Base-by-base conservation (phyloP, 441 rosid genomes). In the Dalechampia spathulata region DNA sequence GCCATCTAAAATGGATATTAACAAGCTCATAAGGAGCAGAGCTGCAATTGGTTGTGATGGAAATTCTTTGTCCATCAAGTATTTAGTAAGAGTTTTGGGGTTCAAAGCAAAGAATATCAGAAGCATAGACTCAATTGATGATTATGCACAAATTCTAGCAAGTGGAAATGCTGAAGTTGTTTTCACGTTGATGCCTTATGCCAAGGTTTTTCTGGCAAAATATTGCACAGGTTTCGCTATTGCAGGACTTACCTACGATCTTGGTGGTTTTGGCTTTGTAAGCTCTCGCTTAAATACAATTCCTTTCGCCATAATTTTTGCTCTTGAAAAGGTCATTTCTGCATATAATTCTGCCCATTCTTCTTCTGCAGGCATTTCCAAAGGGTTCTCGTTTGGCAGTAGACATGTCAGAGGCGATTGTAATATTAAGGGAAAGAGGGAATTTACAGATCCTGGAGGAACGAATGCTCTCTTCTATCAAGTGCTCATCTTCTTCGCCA, bases 401-500 rank as follows among this genome's bases (percentile, higher is more conserved):
- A 30, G 55, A 30, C 16, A 32, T 50, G 55, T 50, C 55, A 11
- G n/a, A 50, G 45, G 44, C 62, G 26, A 64, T 64, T 45, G 19
- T 23, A 16, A 32, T 10, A 13, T 7, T 64, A 36, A 57, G 3
- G 15, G 37, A 49, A 34, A 36, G 19, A 3, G 53, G 49, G 13
- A 32, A 43, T 21, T 15, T 57, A 42, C 58, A 10, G 37, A 32
- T 14, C 3, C 9, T 45, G 34, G 59, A 44, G 13, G 63, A 51
- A 44, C 34, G 51, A 10, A 52, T 44, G 59, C 39, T 44, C 4
- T 49, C 37, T 30, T 28, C 32, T 17, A 13, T 7, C n/a, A 38
- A 44, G 7, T 58, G 59, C 57, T 50, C 40, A 26, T 16, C 37
- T 39, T 45, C 66, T 42, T 4, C 21, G 7, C 2, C 32, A 38